Evolutionary conservation across 129 eudicot genomes (phyloP), one percentile per base, ranked within the genome.

Genomic region (Flaveria bidentis): DNA sequence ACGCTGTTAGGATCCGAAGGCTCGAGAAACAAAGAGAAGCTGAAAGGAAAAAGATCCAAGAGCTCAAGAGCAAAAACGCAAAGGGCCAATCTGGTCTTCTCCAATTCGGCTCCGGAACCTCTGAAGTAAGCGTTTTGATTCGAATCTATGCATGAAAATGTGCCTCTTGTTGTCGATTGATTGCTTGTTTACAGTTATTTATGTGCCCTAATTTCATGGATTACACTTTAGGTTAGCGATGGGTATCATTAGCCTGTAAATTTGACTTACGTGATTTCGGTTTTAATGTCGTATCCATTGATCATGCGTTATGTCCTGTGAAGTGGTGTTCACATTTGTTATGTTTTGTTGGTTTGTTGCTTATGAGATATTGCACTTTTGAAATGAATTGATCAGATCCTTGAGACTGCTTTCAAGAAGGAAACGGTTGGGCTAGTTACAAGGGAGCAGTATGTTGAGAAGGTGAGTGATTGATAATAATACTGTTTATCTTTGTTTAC

Each of bases 391-490:
- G 23, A 75, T 68, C 86, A 92, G 97, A 94, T 94, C 45, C 89
- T 94, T 0, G 99, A 94, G 91, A 94, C 97, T 83, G 99, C 99
- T 3, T 94, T 94, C 83, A 94, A 94, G 92, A 94, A 94, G 88
- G 99, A 94, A 89, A 94, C 99, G 1, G 93, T 94, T 51, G 99
- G 99, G 74, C 86, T 94, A 74, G 99, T 94, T 25, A 87, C 96
- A 9, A 91, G 97, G 79, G 98, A 94, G 76, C 86, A 94, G 71
- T 94, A 94, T 79, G 98, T 94, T 58, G 98, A 94, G 86, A 94
- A 91, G 96, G 98, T 91, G 76, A 47, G 6, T 42, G 9, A 25
- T 44, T 78, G 5, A 30, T 41, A 72, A 51, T 11, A 15, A 18
- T 44, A 39, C 17, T 46, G 23, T 28, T 82, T 82, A 30, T 30